Evolutionary conservation across 306 rosid species (phyloP).

Genomic region (Psophocarpus tetragonolobus): DNA sequence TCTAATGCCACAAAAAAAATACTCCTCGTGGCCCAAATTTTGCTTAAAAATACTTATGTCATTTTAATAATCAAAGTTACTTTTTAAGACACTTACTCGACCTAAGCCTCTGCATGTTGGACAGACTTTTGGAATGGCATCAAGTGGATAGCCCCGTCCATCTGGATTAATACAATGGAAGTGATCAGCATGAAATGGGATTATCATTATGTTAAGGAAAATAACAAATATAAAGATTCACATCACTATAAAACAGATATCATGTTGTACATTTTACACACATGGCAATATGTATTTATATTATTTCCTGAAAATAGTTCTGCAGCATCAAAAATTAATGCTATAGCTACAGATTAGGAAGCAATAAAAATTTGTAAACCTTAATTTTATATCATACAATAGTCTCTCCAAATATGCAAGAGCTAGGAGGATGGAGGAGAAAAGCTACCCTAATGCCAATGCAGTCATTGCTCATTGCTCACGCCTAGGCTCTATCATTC

Average conservation of each 20-base stretch:
- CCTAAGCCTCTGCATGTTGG: constrained; percentile 91
- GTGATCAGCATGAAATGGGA: constrained; percentile 15
- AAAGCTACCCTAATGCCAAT: background rate
- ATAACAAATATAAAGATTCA: no score
- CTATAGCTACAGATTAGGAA: background rate
- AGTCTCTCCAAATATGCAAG: constrained; percentile 3
- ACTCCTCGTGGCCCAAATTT: constrained; percentile 29
- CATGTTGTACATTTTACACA: background rate
- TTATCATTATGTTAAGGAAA: constrained; percentile 12
- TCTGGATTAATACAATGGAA: constrained; percentile 52
- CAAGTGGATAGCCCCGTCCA: constrained; percentile 74
- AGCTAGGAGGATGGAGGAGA: background rate
- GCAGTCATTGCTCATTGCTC: constrained; percentile 14
- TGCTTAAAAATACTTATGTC: constrained; percentile 21
- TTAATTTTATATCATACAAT: constrained; percentile 9
- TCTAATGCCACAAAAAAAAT: constrained; percentile 6
- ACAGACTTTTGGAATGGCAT: constrained; percentile 74
- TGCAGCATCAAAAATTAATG: constrained; percentile 13
- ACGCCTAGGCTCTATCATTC: constrained; percentile 18
- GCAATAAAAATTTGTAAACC: constrained; percentile 23
- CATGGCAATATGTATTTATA: background rate
- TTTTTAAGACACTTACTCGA: constrained; percentile 74
- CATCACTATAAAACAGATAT: constrained; percentile 17
- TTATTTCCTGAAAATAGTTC: constrained; percentile 17
- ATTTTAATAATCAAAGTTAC: constrained; percentile 31